These are phyloP conservation scores for Trichoderma aggressivum DNA, from an alignment of 2,329 filamentous ascomycete species.

Conservation along the genomic window DNA sequence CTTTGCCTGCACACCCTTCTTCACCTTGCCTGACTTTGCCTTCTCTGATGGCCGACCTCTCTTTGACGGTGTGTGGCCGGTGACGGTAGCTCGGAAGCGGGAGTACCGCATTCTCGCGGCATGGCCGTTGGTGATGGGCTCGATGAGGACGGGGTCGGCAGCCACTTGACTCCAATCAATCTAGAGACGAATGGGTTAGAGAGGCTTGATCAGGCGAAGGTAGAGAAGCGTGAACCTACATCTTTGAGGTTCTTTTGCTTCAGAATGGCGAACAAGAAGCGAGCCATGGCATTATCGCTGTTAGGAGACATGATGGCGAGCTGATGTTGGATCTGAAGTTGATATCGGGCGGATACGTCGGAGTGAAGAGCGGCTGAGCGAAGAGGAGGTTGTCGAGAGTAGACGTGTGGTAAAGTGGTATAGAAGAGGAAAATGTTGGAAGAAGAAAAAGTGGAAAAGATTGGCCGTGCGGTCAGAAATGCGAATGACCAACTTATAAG, in stretches of 20 bases:
- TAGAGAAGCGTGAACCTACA: conserved; percentile 40
- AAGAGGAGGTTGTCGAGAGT: background rate
- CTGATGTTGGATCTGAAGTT: background rate
- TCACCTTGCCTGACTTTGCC: conserved; percentile 45
- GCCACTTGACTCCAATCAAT: conserved; percentile 60
- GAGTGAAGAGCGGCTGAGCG: background rate
- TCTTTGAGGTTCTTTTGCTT: conserved; percentile 59
- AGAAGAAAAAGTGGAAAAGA: background rate
- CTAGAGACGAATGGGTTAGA: conserved; percentile 33
- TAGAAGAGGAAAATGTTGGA: background rate
- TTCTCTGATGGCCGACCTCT: conserved; percentile 43
- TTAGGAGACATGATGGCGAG: conserved; percentile 47
- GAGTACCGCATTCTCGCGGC: conserved; percentile 60
- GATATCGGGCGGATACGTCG: background rate
- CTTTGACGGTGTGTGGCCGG: conserved; percentile 47
- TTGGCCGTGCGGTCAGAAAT: background rate
- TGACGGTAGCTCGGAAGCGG: conserved; percentile 47
- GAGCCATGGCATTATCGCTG: conserved; percentile 54
- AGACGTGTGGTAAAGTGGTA: background rate
- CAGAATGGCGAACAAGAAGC: conserved; percentile 58
- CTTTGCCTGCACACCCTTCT: conserved; percentile 33
- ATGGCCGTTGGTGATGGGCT: conserved; percentile 58
- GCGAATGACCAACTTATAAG: background rate
- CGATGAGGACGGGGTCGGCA: conserved; percentile 49
- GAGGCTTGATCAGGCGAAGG: background rate